These are phyloP conservation scores for Candida fluviatilis DNA, from an alignment of 805 yeast species.

Conservation along the genomic window DNA sequence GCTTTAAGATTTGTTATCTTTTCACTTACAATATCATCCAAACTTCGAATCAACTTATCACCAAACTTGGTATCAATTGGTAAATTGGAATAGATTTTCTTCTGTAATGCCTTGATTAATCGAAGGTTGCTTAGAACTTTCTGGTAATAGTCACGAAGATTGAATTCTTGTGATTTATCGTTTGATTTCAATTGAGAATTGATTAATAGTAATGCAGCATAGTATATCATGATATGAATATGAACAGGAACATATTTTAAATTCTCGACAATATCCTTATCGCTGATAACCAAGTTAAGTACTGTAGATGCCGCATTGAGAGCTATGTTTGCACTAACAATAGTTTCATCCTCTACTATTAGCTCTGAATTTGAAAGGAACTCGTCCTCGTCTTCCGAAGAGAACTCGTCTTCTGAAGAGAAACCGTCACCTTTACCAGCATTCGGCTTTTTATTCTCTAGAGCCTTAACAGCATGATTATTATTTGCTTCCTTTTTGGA, in stretches of 20 bases:
- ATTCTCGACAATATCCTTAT: slow-evolving; percentile 52
- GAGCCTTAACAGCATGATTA: not conserved
- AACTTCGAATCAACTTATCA: slow-evolving; percentile 30
- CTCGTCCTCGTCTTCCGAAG: slow-evolving; percentile 24
- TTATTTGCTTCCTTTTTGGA: not conserved
- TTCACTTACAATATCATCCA: slow-evolving; percentile 30
- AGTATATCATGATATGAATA: slow-evolving; percentile 66
- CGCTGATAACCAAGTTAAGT: slow-evolving; percentile 53
- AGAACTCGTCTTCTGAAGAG: slow-evolving; percentile 10
- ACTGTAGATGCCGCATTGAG: slow-evolving; percentile 61
- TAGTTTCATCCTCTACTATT: slow-evolving; percentile 28
- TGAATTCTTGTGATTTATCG: slow-evolving; percentile 19
- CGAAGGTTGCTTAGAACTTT: slow-evolving; percentile 35
- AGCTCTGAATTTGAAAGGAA: slow-evolving; percentile 30
- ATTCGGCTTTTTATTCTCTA: not conserved
- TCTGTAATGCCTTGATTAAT: slow-evolving; percentile 41
- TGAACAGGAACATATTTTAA: slow-evolving; percentile 68
- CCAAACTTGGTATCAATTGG: slow-evolving; percentile 56
- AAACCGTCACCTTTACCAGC: slow-evolving; percentile 9
- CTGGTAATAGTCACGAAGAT: slow-evolving; percentile 18
- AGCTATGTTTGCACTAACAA: slow-evolving; percentile 47
- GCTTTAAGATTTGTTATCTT: slow-evolving; percentile 15
- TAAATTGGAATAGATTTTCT: slow-evolving; percentile 37
- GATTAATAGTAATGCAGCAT: slow-evolving; percentile 55
- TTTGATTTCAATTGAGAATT: slow-evolving; percentile 40